These are phyloP conservation scores for Sporothrix humicola DNA, from an alignment of 2,329 filamentous ascomycete genomes.

Conservation along the genomic window DNA sequence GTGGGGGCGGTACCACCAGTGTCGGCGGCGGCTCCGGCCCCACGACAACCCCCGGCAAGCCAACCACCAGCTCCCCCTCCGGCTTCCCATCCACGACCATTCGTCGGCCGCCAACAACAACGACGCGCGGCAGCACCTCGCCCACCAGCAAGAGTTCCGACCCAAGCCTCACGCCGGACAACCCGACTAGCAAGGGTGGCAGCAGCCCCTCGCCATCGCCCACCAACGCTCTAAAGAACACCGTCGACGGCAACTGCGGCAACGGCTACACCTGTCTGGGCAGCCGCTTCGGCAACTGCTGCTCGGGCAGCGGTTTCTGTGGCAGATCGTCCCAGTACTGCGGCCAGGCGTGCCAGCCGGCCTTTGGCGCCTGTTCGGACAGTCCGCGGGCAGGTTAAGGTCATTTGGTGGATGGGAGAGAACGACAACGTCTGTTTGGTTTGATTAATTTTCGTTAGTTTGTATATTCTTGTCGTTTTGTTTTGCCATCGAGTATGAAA, in stretches of 20 bases:
- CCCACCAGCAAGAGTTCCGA: background rate
- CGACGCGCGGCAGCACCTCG: background rate
- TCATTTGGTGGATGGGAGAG: too few relatives aligned
- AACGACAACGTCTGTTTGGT: too few relatives aligned
- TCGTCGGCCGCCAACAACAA: background rate
- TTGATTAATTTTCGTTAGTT: background rate
- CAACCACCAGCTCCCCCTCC: background rate
- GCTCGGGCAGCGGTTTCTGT: constrained; percentile 33
- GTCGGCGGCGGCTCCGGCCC: too few relatives aligned
- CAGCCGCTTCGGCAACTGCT: constrained; percentile 35
- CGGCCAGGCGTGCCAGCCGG: constrained; percentile 32
- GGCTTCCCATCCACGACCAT: constrained; percentile 28
- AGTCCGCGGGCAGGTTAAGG: constrained; percentile 13
- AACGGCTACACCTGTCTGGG: constrained; percentile 30
- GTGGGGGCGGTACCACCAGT: constrained; percentile 29
- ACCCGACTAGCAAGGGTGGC: background rate
- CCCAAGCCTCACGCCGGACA: constrained; percentile 22
- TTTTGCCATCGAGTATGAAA: background rate
- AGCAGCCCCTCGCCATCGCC: background rate
- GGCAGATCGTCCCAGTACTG: constrained; percentile 34
- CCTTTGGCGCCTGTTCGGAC: constrained; percentile 28
- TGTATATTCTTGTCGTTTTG: background rate
- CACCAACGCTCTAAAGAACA: background rate
- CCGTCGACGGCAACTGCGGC: constrained; percentile 35
- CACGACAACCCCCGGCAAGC: constrained; percentile 27